phyloP scores from a whole-genome alignment of 495 filamentous ascomycete genomes.

The Trichoderma reesei region DNA sequence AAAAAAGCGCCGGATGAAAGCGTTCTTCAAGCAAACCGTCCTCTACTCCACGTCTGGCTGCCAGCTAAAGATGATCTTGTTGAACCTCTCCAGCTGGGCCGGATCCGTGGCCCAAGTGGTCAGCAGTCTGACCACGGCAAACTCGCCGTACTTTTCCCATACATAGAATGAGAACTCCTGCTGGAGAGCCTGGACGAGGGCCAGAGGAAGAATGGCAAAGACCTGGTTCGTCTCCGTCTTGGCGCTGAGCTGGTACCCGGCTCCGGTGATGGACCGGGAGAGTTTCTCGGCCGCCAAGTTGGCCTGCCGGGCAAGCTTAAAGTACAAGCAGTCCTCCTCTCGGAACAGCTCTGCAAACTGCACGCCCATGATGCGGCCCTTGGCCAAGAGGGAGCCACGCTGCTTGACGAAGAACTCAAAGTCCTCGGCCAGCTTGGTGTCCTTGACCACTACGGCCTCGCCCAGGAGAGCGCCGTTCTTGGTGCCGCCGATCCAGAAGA shows the following conservation, averaged over 20 bases:
- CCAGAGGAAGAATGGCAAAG: conserved; percentile 8
- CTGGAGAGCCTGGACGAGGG: conserved; percentile 8
- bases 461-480: conserved; percentile 10
- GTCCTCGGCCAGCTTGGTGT: conserved; percentile 6
- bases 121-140: conserved; percentile 3
- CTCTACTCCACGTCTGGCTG: neutral
- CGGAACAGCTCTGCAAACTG: conserved; percentile 10
- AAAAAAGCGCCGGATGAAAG: neutral
- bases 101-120: conserved; percentile 10
- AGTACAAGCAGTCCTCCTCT: conserved; percentile 5
- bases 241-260: conserved; percentile 1
- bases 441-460: conserved; percentile 10
- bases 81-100: conserved; percentile 6
- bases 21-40: neutral
- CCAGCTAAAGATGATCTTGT: neutral
- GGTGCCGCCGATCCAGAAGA: conserved; percentile 12
- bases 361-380: conserved; percentile 9
- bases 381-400: conserved; percentile 9
- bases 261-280: neutral
- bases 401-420: conserved; percentile 13
- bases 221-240: conserved; percentile 12
- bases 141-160: conserved; percentile 9
- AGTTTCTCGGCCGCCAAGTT: conserved; percentile 9
- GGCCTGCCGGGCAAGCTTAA: conserved; percentile 3
- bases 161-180: conserved; percentile 8